These are phyloP conservation scores for Termitomyces sp. DNA, from an alignment of 768 basidiomycete species.

Conservation along the genomic window DNA sequence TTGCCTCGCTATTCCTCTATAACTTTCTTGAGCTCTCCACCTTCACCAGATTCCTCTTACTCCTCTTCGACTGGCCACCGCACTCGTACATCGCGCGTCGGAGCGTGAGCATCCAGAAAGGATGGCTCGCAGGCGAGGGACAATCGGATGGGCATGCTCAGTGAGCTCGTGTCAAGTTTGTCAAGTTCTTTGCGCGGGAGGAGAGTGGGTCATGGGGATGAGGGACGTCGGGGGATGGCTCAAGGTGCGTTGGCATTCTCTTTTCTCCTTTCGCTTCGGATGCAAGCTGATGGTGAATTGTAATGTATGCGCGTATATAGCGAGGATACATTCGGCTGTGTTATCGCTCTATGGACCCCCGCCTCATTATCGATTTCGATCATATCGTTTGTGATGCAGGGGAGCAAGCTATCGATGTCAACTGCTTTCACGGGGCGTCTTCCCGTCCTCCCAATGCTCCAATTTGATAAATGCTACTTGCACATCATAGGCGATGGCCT, in stretches of 20 bases:
- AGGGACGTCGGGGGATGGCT: slow-evolving; percentile 70
- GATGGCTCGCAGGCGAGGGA: slow-evolving; percentile 47
- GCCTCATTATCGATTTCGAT: slow-evolving; percentile 80
- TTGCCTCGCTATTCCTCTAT: slow-evolving; percentile 72
- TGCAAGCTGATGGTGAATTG: background rate
- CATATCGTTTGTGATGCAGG: slow-evolving; percentile 71
- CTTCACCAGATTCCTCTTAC: slow-evolving; percentile 64
- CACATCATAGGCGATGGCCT: slow-evolving; percentile 61
- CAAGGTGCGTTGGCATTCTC: slow-evolving; percentile 37
- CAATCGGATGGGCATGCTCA: slow-evolving; percentile 71
- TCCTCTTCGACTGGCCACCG: slow-evolving; percentile 63
- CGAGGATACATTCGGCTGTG: slow-evolving; percentile 65
- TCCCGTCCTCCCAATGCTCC: background rate
- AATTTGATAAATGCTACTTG: background rate
- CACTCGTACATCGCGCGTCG: slow-evolving; percentile 62
- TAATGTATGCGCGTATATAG: slow-evolving; percentile 16
- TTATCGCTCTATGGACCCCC: slow-evolving; percentile 69
- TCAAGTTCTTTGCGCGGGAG: slow-evolving; percentile 85
- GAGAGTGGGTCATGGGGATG: slow-evolving; percentile 57
- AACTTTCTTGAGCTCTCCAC: slow-evolving; percentile 65
- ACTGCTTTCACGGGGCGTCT: slow-evolving; percentile 77
- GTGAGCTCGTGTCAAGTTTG: slow-evolving; percentile 76
- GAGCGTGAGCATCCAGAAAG: slow-evolving; percentile 56
- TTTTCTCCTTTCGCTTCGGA: background rate
- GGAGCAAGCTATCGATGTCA: slow-evolving; percentile 69